Evolutionary conservation across 2,329 filamentous ascomycete genomes (phyloP).

Genomic region (Sphaceloma murrayae): DNA sequence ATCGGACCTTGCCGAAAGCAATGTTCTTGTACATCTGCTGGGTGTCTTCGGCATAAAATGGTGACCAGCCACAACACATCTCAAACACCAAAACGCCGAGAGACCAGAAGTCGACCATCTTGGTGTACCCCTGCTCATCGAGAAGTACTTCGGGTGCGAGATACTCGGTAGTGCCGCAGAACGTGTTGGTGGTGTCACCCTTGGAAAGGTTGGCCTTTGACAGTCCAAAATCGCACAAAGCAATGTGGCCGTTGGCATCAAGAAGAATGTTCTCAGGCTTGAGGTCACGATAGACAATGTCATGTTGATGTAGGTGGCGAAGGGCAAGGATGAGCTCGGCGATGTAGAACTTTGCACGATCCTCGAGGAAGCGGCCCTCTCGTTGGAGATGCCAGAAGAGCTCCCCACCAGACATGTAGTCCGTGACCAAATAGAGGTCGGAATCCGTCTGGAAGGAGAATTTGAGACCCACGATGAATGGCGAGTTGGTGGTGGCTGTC

Average conservation of each 20-base stretch:
- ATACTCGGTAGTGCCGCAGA: constrained; percentile 97
- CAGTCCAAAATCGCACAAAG: constrained; percentile 91
- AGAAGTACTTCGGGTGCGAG: constrained; percentile 89
- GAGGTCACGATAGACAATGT: constrained; percentile 94
- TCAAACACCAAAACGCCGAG: constrained; percentile 95
- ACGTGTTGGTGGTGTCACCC: constrained; percentile 97
- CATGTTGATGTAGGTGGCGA: constrained; percentile 89
- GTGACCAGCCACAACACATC: constrained; percentile 99
- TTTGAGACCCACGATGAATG: constrained; percentile 95
- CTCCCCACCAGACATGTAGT: constrained; percentile 98
- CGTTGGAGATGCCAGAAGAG: constrained; percentile 98
- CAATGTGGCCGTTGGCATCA: constrained; percentile 95
- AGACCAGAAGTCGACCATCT: constrained; percentile 99
- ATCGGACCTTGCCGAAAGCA: constrained; percentile 94
- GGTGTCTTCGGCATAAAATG: constrained; percentile 97
- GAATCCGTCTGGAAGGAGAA: constrained; percentile 98
- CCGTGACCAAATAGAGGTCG: constrained; percentile 94
- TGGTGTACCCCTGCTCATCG: constrained; percentile 95
- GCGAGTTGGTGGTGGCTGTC: constrained; percentile 89
- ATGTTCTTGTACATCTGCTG: constrained; percentile 99
- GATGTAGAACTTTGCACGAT: constrained; percentile 95
- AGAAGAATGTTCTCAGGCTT: constrained; percentile 97
- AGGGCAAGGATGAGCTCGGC: constrained; percentile 92
- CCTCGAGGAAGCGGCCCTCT: constrained; percentile 90
- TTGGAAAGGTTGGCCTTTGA: constrained; percentile 96